A percentile compares a stretch with the other conserved stretches of the same genome.
phyloP scores from a whole-genome alignment of 2,329 filamentous ascomycete genomes.

The Aureobasidium sp. region DNA sequence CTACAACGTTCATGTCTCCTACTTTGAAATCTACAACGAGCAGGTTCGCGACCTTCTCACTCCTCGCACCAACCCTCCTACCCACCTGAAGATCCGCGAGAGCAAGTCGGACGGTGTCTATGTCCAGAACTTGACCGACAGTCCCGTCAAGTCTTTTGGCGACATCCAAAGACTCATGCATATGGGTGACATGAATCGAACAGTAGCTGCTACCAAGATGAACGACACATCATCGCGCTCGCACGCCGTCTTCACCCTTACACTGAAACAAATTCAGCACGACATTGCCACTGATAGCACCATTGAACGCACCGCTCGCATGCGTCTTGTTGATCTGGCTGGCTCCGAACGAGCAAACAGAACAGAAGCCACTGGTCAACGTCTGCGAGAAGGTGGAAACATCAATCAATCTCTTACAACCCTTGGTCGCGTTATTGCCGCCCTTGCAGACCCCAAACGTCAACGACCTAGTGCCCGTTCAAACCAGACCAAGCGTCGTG shows the following conservation, averaged over 20 bases:
- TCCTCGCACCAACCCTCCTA: slow-evolving; percentile 67
- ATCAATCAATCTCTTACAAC: slow-evolving; percentile 99
- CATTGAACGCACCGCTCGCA: slow-evolving; percentile 86
- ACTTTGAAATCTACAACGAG: slow-evolving; percentile 99
- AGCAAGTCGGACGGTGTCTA: slow-evolving; percentile 92
- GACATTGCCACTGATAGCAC: slow-evolving; percentile 97
- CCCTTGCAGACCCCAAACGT: slow-evolving; percentile 62
- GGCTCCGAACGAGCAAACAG: slow-evolving; percentile 92
- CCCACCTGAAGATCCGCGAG: slow-evolving; percentile 96
- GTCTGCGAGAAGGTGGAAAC: slow-evolving; percentile 88
- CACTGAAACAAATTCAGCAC: slow-evolving; percentile 96
- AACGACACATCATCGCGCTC: slow-evolving; percentile 96
- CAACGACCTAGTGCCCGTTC: slow-evolving; percentile 39
- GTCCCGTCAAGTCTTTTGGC: slow-evolving; percentile 74
- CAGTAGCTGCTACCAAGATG: slow-evolving; percentile 94
- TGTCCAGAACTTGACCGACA: slow-evolving; percentile 91
- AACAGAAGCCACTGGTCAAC: slow-evolving; percentile 86
- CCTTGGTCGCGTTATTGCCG: slow-evolving; percentile 88
- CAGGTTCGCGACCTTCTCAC: slow-evolving; percentile 91
- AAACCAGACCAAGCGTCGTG: slow-evolving; percentile 37
- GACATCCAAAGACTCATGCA: slow-evolving; percentile 91
- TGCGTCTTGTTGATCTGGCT: slow-evolving; percentile 88
- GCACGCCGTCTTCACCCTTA: slow-evolving; percentile 96
- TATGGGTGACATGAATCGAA: slow-evolving; percentile 77
- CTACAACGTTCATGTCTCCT: slow-evolving; percentile 94